Conservation (phyloP, 768 basidiomycete genomes). For the Tulasnella sp. region DNA sequence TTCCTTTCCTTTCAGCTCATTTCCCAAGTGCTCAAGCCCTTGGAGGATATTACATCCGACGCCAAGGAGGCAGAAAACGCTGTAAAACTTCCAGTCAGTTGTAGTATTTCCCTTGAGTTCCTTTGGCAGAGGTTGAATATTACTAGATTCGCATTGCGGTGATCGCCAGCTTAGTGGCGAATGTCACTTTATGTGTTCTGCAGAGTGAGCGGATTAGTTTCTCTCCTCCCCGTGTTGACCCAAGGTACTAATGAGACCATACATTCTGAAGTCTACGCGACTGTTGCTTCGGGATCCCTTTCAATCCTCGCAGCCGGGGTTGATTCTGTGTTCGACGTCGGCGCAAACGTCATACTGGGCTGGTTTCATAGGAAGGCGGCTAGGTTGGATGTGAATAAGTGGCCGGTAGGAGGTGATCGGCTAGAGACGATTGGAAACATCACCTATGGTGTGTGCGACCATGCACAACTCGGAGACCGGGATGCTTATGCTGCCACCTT, state of each 20-base stretch:
- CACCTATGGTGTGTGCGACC: conserved; percentile 62
- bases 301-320: conserved; percentile 84
- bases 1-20: conserved; percentile 51
- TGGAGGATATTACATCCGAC: conserved; percentile 81
- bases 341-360: conserved; percentile 72
- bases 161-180: conserved; percentile 70
- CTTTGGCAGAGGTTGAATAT: background rate
- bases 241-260: conserved; percentile 17
- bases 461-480: too few species aligned
- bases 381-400: conserved; percentile 67
- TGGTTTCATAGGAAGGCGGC: conserved; percentile 66
- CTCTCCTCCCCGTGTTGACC: conserved; percentile 11
- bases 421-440: conserved; percentile 86
- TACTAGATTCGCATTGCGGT: conserved; percentile 77
- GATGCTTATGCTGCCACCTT: too few species aligned
- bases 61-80: conserved; percentile 59
- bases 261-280: conserved; percentile 66
- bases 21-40: conserved; percentile 72
- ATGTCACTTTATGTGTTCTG: conserved; percentile 58
- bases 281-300: conserved; percentile 70
- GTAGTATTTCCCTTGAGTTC: background rate
- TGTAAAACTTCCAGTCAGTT: conserved; percentile 50
- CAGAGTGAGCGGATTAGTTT: conserved; percentile 42
- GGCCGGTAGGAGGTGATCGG: conserved; percentile 84
- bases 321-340: conserved; percentile 78